phyloP scores from a whole-genome alignment of 805 yeast species.

The Sungouiozyma intestinalis region DNA sequence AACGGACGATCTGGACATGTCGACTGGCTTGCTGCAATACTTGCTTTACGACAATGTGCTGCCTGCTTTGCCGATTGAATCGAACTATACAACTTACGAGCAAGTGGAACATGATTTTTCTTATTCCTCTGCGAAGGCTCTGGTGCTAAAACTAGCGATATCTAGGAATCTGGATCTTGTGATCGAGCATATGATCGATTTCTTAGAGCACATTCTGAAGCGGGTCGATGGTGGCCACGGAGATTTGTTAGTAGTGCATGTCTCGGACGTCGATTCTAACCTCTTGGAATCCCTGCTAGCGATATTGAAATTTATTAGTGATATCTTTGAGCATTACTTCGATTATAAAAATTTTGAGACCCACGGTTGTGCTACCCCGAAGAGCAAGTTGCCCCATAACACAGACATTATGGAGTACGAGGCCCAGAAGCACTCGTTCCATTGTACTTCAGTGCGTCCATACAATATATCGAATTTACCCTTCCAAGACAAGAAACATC shows the following conservation, averaged over 20 bases:
- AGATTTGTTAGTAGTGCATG: neutral
- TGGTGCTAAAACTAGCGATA: constrained; percentile 17
- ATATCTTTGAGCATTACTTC: constrained; percentile 34
- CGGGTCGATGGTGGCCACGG: constrained; percentile 10
- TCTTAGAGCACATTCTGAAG: constrained; percentile 14
- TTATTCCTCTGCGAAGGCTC: constrained; percentile 17
- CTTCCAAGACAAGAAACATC: constrained; percentile 21
- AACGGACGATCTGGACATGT: constrained; percentile 3
- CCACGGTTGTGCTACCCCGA: neutral
- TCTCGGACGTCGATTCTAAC: constrained; percentile 5
- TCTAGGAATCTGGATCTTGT: constrained; percentile 14
- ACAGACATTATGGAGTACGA: neutral
- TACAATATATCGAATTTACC: constrained; percentile 22
- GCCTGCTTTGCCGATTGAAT: constrained; percentile 20
- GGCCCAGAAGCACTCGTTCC: constrained; percentile 12
- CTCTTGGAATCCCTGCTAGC: constrained; percentile 23
- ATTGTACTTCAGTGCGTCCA: constrained; percentile 21
- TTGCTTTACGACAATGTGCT: constrained; percentile 16
- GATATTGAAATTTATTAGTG: constrained; percentile 32
- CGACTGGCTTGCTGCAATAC: constrained; percentile 13
- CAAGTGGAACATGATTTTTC: constrained; percentile 18
- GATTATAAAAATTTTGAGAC: constrained; percentile 14
- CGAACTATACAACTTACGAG: constrained; percentile 10
- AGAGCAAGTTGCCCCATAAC: constrained; percentile 9
- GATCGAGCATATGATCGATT: constrained; percentile 9